Evolutionary conservation across 2,329 filamentous ascomycete species (phyloP).

Genomic region (Fusarium sp.): DNA sequence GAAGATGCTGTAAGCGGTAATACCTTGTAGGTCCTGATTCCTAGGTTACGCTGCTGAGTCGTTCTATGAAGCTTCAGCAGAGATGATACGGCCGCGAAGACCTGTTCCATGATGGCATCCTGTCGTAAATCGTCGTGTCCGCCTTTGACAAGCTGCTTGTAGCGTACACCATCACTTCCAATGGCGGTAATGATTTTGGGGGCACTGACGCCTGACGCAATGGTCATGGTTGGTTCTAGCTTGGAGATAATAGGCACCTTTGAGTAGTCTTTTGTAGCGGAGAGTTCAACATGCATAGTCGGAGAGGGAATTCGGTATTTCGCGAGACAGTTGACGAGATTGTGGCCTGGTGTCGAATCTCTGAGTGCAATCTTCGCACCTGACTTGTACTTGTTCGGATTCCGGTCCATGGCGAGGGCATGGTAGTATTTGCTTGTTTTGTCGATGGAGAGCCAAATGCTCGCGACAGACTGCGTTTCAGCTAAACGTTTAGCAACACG

Average conservation of each 20-base stretch:
- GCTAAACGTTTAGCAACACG: constrained; percentile 72
- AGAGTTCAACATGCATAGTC: constrained; percentile 85
- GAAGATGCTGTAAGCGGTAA: constrained; percentile 85
- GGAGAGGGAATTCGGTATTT: constrained; percentile 83
- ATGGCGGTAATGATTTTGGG: constrained; percentile 91
- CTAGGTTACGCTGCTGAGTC: constrained; percentile 87
- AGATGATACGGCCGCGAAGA: constrained; percentile 94
- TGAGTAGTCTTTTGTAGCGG: constrained; percentile 78
- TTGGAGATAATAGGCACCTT: constrained; percentile 77
- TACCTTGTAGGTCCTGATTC: constrained; percentile 97
- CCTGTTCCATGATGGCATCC: constrained; percentile 99
- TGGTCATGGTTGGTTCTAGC: constrained; percentile 80
- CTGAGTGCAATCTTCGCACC: constrained; percentile 73
- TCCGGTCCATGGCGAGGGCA: constrained; percentile 71
- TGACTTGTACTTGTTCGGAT: constrained; percentile 73
- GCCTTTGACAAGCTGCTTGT: constrained; percentile 94
- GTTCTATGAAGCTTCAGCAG: constrained; percentile 86
- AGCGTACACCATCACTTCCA: constrained; percentile 79
- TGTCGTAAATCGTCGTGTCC: constrained; percentile 96
- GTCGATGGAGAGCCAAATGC: constrained; percentile 77
- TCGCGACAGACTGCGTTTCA: constrained; percentile 60
- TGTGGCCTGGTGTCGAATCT: constrained; percentile 70
- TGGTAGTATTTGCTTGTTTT: constrained; percentile 77
- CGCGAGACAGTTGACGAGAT: constrained; percentile 70
- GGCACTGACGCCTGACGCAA: constrained; percentile 89